phyloP scores from a whole-genome alignment of 1,139 yeast genomes.

The Candida sp. region DNA sequence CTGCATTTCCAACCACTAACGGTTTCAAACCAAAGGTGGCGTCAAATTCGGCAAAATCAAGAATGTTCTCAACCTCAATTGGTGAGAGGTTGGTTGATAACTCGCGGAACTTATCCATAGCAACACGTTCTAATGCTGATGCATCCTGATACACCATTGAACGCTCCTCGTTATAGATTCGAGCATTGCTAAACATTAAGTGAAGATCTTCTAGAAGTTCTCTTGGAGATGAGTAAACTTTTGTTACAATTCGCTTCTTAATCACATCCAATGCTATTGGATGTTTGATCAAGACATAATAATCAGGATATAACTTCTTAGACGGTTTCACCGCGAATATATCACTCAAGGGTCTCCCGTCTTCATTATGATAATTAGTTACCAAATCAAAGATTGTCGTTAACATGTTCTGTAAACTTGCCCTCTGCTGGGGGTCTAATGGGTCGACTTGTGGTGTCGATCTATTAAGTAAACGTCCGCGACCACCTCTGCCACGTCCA shows the following conservation, averaged over 20 bases:
- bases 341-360: conserved; percentile 47
- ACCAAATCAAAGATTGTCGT: conserved; percentile 44
- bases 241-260: conserved; percentile 53
- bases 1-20: conserved; percentile 21
- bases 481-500: conserved; percentile 21
- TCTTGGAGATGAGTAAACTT: conserved; percentile 49
- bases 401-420: conserved; percentile 36
- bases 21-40: conserved; percentile 42
- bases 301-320: conserved; percentile 77
- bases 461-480: conserved; percentile 27
- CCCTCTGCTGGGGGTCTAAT: conserved; percentile 39
- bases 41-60: conserved; percentile 52
- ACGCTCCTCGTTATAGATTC: conserved; percentile 87
- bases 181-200: conserved; percentile 79
- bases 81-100: conserved; percentile 15
- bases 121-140: conserved; percentile 53
- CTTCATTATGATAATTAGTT: conserved; percentile 40
- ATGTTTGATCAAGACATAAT: conserved; percentile 70
- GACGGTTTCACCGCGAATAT: conserved; percentile 71
- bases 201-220: conserved; percentile 72
- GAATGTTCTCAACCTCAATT: conserved; percentile 26
- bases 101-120: conserved; percentile 29
- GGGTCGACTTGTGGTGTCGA: conserved; percentile 39
- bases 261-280: conserved; percentile 81
- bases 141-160: conserved; percentile 84